Evolutionary conservation across 192 early-diverging fungal species (phyloP).

Genomic region (Coemansia sp.): DNA sequence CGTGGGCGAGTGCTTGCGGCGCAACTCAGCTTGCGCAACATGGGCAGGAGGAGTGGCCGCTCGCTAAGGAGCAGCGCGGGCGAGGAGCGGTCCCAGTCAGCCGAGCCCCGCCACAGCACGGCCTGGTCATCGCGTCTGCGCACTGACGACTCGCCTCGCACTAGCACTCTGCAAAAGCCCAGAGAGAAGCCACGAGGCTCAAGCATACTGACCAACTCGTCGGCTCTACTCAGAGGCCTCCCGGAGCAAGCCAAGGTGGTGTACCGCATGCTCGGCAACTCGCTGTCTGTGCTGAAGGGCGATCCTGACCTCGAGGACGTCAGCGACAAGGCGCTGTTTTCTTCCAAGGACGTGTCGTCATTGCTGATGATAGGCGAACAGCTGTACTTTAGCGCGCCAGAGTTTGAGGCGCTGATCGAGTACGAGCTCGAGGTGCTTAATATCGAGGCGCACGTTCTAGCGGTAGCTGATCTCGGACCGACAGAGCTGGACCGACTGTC

Average conservation of each 20-base stretch:
- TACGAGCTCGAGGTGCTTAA: constrained; percentile 23
- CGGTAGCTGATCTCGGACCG: background rate
- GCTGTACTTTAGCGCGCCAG: constrained; percentile 42
- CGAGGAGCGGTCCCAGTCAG: background rate
- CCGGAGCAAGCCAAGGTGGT: constrained; percentile 21
- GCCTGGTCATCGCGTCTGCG: constrained; percentile 1
- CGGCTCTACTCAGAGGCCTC: background rate
- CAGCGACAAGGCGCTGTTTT: constrained; percentile 2
- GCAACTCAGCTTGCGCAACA: background rate
- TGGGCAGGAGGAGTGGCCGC: background rate
- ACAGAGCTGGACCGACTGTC: constrained; percentile 10
- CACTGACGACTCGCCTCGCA: background rate
- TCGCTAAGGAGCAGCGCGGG: background rate
- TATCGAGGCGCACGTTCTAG: constrained; percentile 8
- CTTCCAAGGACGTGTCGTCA: constrained; percentile 16
- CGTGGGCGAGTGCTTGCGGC: background rate
- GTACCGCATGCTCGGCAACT: constrained; percentile 15
- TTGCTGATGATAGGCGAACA: constrained; percentile 37
- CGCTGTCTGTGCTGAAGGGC: background rate
- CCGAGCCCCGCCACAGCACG: background rate
- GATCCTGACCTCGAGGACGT: background rate
- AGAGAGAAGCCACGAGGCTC: background rate
- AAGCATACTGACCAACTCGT: background rate
- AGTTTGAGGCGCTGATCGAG: constrained; percentile 43
- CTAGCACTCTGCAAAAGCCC: background rate